phyloP scores from a whole-genome alignment of 805 yeast genomes.

The Candida ipomoeae region DNA sequence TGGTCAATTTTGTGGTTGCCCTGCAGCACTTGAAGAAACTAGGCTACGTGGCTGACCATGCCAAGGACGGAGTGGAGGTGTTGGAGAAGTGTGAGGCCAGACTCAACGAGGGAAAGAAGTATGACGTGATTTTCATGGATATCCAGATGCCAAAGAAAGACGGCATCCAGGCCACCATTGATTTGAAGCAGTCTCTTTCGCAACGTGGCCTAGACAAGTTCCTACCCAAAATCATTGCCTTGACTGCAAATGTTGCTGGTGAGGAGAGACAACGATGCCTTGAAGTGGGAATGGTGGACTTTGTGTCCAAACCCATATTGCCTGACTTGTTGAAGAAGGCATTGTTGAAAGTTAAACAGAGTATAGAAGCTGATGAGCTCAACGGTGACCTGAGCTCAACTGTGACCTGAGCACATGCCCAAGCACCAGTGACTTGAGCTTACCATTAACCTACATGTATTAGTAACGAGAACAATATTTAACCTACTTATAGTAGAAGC shows the following conservation, averaged over 20 bases:
- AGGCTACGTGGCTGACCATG: constrained; percentile 50
- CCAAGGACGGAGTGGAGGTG: constrained; percentile 48
- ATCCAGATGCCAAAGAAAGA: constrained; percentile 54
- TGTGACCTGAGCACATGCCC: too few species aligned
- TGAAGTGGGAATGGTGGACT: constrained; percentile 50
- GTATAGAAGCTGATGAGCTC: not conserved
- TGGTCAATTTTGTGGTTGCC: constrained; percentile 48
- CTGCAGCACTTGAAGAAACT: constrained; percentile 44
- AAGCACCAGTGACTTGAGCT: not conserved
- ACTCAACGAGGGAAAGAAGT: constrained; percentile 26
- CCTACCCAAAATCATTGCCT: constrained; percentile 42
- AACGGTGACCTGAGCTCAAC: not conserved
- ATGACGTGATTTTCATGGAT: constrained; percentile 55
- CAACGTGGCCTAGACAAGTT: constrained; percentile 15
- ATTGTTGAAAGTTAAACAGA: constrained; percentile 17
- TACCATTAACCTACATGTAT: not conserved
- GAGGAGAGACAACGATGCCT: constrained; percentile 48
- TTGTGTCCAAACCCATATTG: constrained; percentile 49
- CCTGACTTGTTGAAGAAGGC: constrained; percentile 43
- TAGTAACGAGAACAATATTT: not conserved
- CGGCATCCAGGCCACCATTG: constrained; percentile 49
- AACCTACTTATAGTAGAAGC: too few species aligned
- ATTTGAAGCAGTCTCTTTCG: constrained; percentile 29
- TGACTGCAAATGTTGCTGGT: constrained; percentile 52
- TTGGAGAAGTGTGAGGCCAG: constrained; percentile 30